Evolutionary conservation across 1,284 basidiomycete species (phyloP).

Genomic region (Ustilago sp.): DNA sequence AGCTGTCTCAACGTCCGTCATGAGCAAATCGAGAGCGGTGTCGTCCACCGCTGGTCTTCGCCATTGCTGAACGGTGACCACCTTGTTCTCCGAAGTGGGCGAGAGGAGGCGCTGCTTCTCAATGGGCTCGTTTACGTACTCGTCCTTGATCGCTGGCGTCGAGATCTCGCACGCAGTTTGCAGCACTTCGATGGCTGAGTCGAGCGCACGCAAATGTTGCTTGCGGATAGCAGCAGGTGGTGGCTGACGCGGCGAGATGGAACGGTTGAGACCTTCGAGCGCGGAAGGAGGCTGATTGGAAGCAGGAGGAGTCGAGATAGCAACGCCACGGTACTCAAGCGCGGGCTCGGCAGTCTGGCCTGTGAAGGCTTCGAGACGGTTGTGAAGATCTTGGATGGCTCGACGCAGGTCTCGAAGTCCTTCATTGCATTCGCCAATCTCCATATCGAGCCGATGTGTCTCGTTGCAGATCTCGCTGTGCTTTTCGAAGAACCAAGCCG

Average conservation of each 20-base stretch:
- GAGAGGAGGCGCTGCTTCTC: slow-evolving; percentile 91
- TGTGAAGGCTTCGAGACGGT: slow-evolving; percentile 48
- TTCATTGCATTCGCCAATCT: slow-evolving; percentile 93
- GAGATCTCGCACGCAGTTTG: slow-evolving; percentile 84
- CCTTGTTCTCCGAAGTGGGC: slow-evolving; percentile 63
- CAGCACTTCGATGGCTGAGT: slow-evolving; percentile 86
- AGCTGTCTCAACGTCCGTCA: slow-evolving; percentile 86
- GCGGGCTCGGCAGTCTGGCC: slow-evolving; percentile 28
- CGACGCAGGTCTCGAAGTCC: slow-evolving; percentile 85
- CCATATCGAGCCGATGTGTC: slow-evolving; percentile 93
- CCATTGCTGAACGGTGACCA: slow-evolving; percentile 62
- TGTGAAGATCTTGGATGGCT: slow-evolving; percentile 72
- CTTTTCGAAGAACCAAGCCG: slow-evolving; percentile 99
- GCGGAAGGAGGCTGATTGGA: slow-evolving; percentile 68
- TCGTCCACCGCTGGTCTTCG: slow-evolving; percentile 73
- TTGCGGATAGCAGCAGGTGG: slow-evolving; percentile 58
- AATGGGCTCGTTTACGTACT: slow-evolving; percentile 80
- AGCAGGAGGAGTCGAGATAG: slow-evolving; percentile 71
- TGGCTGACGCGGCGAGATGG: slow-evolving; percentile 55
- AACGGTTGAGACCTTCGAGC: slow-evolving; percentile 61
- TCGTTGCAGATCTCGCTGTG: slow-evolving; percentile 99
- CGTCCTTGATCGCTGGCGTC: slow-evolving; percentile 88
- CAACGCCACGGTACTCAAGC: slow-evolving; percentile 87
- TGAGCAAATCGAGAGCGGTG: slow-evolving; percentile 81
- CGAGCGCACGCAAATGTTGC: slow-evolving; percentile 76